Evolutionary conservation across 805 yeast species (phyloP).

Genomic region (Pichia kluyveri): DNA sequence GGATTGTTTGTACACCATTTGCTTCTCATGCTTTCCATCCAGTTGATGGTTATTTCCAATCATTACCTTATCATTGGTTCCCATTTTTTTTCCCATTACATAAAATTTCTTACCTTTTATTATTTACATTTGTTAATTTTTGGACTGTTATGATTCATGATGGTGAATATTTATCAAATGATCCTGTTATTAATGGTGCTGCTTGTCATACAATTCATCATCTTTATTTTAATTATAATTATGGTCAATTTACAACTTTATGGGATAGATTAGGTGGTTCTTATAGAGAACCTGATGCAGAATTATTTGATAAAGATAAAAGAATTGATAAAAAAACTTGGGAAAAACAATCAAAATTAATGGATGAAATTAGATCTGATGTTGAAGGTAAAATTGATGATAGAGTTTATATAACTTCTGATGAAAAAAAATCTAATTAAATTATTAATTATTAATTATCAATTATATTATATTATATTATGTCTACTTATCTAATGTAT

Average conservation of each 20-base stretch:
- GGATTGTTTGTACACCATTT: conserved; percentile 97
- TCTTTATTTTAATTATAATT: conserved; percentile 93
- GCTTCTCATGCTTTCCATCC: conserved; percentile 99
- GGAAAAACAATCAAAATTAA: conserved; percentile 59
- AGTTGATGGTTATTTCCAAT: conserved; percentile 89
- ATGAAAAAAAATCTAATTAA: conserved; percentile 13
- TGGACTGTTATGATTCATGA: conserved; percentile 99
- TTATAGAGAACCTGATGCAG: conserved; percentile 85
- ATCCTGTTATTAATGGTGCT: conserved; percentile 92
- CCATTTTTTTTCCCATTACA: conserved; percentile 91
- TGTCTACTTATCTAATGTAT: too few species aligned
- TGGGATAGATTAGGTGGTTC: conserved; percentile 97
- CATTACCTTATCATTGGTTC: conserved; percentile 85
- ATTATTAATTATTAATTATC: too few species aligned
- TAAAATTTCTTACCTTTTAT: conserved; percentile 68
- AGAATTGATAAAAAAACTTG: conserved; percentile 55
- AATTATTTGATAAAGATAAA: conserved; percentile 59
- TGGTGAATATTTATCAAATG: conserved; percentile 89
- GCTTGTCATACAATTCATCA: conserved; percentile 98
- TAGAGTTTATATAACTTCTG: conserved; percentile 61
- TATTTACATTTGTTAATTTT: conserved; percentile 87
- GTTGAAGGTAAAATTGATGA: conserved; percentile 77
- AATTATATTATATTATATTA: too few species aligned
- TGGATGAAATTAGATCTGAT: conserved; percentile 69
- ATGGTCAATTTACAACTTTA: conserved; percentile 95